Conservation (phyloP, 495 filamentous ascomycete species). For the Aspergillus wentii region DNA sequence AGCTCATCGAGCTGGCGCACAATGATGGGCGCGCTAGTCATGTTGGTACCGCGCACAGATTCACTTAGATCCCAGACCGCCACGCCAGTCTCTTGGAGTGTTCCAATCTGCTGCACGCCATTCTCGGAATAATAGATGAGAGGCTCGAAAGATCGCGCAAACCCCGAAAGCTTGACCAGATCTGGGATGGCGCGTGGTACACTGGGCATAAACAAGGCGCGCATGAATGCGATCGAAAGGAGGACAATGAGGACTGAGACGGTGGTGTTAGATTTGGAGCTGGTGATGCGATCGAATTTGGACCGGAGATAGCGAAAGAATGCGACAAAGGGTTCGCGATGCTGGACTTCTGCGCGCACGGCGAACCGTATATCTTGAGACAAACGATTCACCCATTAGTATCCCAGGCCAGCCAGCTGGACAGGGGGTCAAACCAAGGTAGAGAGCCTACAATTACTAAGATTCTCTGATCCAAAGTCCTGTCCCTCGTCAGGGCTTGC, state of each 20-base stretch:
- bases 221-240: conserved; percentile 54
- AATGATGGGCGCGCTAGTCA: conserved; percentile 82
- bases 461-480: conserved; percentile 33
- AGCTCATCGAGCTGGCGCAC: conserved; percentile 78
- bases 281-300: conserved; percentile 43
- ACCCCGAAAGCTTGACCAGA: conserved; percentile 80
- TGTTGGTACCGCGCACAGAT: conserved; percentile 79
- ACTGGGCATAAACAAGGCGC: conserved; percentile 63
- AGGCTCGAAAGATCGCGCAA: conserved; percentile 86
- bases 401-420: conserved; percentile 28
- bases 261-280: conserved; percentile 63
- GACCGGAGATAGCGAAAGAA: conserved; percentile 58
- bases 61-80: conserved; percentile 92
- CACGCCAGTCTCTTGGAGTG: conserved; percentile 81
- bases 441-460: conserved; percentile 52
- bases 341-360: conserved; percentile 78
- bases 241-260: conserved; percentile 53
- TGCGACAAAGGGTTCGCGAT: conserved; percentile 78
- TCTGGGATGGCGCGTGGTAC: conserved; percentile 69
- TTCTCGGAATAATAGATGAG: conserved; percentile 90
- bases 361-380: conserved; percentile 77
- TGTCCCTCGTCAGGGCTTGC: conserved; percentile 24
- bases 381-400: conserved; percentile 25
- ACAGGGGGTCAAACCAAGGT: conserved; percentile 21
- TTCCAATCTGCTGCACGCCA: conserved; percentile 75